These are phyloP conservation scores for Acmispon strigosus DNA, from an alignment of 306 rosid species.

Conservation along the genomic window DNA sequence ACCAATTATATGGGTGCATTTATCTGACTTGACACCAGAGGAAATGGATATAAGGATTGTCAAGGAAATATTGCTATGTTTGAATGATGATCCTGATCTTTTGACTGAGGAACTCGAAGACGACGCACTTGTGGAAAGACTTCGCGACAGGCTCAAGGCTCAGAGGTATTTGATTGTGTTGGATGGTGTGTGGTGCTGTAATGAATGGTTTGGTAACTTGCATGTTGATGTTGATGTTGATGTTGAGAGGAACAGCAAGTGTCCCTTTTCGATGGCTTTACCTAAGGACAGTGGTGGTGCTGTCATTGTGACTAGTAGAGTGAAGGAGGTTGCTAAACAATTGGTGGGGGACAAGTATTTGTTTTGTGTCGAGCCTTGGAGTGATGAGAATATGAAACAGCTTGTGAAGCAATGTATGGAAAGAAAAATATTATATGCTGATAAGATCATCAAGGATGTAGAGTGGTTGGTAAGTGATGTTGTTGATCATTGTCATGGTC, in stretches of 20 bases:
- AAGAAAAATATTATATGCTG: too few species aligned
- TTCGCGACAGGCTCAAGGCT: neutral
- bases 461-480: neutral
- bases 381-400: neutral
- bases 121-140: neutral
- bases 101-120: neutral
- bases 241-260: neutral
- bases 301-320: neutral
- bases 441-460: too few species aligned
- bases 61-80: neutral
- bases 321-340: neutral
- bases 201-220: neutral
- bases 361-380: neutral
- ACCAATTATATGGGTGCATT: neutral
- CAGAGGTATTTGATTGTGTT: slow-evolving; percentile 1
- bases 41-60: neutral
- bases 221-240: neutral
- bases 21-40: neutral
- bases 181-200: neutral
- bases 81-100: neutral
- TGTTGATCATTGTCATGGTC: neutral
- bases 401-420: neutral
- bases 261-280: neutral
- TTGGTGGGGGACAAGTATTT: neutral
- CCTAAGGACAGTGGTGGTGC: neutral